These are phyloP conservation scores for Sesbania bispinosa DNA, from an alignment of 306 rosid genomes.

Conservation along the genomic window DNA sequence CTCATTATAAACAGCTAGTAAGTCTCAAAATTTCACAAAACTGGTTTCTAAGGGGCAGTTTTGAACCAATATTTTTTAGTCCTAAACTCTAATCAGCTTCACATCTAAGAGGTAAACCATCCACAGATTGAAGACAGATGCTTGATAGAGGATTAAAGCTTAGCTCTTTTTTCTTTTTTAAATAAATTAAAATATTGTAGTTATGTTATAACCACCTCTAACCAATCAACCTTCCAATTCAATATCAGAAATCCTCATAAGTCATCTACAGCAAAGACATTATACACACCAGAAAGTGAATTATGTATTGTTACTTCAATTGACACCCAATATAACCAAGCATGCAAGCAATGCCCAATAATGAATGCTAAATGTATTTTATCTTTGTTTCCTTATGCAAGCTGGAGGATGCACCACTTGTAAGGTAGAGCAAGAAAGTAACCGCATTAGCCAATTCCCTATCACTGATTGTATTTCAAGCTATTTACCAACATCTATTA, in stretches of 20 bases:
- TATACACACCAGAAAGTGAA: constrained; percentile 14
- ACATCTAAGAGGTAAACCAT: constrained; percentile 15
- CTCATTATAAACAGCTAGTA: not conserved
- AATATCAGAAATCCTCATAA: not conserved
- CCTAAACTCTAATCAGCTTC: constrained; percentile 8
- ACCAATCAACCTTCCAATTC: constrained; percentile 10
- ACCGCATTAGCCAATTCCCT: not conserved
- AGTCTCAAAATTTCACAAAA: not conserved
- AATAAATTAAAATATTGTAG: not conserved
- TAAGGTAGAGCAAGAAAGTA: not conserved
- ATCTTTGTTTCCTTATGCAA: not conserved
- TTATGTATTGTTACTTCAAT: not conserved
- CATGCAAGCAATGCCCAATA: not conserved
- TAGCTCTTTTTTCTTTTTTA: too few relatives aligned
- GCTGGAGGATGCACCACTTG: not conserved
- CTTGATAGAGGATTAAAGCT: not conserved
- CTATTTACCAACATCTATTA: not conserved
- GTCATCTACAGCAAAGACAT: not conserved
- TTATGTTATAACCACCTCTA: not conserved
- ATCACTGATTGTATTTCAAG: not conserved
- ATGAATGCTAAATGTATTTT: not conserved
- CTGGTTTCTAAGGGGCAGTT: not conserved
- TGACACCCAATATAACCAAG: not conserved
- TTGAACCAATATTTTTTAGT: not conserved
- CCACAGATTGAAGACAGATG: constrained; percentile 2